Percentiles rank a stretch among this genome's conserved stretches.
Conservation (phyloP, 257 asterid genomes). For the Penstemon davidsonii region DNA sequence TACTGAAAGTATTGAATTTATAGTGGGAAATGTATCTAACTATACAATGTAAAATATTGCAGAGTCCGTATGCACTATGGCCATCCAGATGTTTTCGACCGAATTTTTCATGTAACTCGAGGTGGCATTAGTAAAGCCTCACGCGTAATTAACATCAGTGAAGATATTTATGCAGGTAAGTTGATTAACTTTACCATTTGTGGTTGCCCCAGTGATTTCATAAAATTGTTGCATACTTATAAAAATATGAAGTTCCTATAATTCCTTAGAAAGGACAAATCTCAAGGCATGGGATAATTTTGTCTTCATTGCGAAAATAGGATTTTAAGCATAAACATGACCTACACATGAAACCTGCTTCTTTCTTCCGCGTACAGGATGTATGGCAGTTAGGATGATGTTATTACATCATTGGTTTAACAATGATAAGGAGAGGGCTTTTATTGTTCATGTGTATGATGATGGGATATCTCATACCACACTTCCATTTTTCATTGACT, state of each 20-base stretch:
- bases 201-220: not conserved
- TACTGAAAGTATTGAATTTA: constrained; percentile 4
- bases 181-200: constrained; percentile 17
- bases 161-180: constrained; percentile 90
- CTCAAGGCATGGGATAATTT: not conserved
- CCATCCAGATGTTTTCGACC: constrained; percentile 96
- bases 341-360: constrained; percentile 13
- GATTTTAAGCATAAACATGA: not conserved
- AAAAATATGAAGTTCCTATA: not conserved
- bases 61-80: constrained; percentile 99
- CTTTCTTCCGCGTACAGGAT: not conserved
- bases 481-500: no score
- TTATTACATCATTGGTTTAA: not conserved
- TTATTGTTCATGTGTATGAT: constrained; percentile 13
- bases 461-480: constrained; percentile 6
- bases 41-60: constrained; percentile 32
- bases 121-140: constrained; percentile 99
- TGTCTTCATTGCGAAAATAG: constrained; percentile 2
- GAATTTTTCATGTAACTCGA: constrained; percentile 90
- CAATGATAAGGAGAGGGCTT: constrained; percentile 2
- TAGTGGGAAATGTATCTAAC: constrained; percentile 16
- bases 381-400: not conserved
- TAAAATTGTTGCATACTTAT: not conserved
- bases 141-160: constrained; percentile 94
- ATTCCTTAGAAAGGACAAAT: not conserved